These are phyloP conservation scores for Vigna reflexopilosa DNA, from an alignment of 306 rosid genomes.

Conservation along the genomic window DNA sequence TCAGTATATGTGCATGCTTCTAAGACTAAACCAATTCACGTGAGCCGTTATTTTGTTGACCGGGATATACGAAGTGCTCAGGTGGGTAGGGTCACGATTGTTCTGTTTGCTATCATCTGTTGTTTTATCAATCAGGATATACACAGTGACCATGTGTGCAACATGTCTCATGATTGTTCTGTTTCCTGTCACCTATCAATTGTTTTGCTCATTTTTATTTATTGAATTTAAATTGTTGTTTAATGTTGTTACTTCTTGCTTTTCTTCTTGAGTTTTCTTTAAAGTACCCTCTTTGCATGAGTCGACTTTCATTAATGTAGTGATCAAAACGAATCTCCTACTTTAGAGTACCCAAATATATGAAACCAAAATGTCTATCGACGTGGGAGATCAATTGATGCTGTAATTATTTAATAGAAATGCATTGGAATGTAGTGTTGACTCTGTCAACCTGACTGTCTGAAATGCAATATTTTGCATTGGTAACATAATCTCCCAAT, in stretches of 20 bases:
- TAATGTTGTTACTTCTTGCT: not conserved
- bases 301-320: not conserved
- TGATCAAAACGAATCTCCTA: slow-evolving; percentile 3
- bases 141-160: slow-evolving; percentile 73
- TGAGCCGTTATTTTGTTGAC: slow-evolving; percentile 76
- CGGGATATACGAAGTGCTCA: slow-evolving; percentile 79
- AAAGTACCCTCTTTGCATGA: not conserved
- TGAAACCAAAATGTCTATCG: not conserved
- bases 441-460: not conserved
- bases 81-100: slow-evolving; percentile 53
- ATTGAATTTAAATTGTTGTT: not conserved
- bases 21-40: slow-evolving; percentile 79
- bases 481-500: not conserved
- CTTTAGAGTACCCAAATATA: slow-evolving; percentile 5
- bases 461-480: slow-evolving; percentile 11
- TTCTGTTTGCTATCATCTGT: slow-evolving; percentile 11
- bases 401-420: slow-evolving; percentile 4
- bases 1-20: slow-evolving; percentile 96
- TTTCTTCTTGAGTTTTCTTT: slow-evolving; percentile 1
- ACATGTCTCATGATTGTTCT: slow-evolving; percentile 6
- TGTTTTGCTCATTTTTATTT: slow-evolving; percentile 7
- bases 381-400: not conserved
- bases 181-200: slow-evolving; percentile 15
- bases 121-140: slow-evolving; percentile 73
- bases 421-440: slow-evolving; percentile 3